Evolutionary conservation across 768 basidiomycete genomes (phyloP).

Genomic region (Mycena belliarum): DNA sequence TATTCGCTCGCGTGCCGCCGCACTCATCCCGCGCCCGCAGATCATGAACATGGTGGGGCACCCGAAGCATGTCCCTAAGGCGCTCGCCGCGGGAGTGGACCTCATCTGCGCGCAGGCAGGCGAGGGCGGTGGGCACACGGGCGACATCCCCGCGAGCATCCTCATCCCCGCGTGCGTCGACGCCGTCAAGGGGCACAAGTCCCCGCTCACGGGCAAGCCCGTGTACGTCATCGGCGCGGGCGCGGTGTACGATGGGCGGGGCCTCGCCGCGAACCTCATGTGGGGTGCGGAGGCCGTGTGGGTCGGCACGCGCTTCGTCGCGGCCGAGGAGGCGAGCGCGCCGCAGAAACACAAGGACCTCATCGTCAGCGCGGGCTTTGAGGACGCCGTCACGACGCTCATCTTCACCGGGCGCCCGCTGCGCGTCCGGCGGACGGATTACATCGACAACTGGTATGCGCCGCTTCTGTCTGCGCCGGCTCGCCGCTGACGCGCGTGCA

Average conservation of each 20-base stretch:
- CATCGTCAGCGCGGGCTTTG: constrained; percentile 67
- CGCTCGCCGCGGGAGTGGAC: constrained; percentile 83
- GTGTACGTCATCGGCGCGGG: constrained; percentile 91
- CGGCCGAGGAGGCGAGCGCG: constrained; percentile 76
- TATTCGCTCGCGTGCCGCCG: too few relatives aligned
- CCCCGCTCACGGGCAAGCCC: constrained; percentile 80
- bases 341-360: constrained; percentile 85
- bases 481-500: neutral
- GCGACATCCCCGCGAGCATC: constrained; percentile 80
- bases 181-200: constrained; percentile 72
- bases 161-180: constrained; percentile 93
- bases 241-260: constrained; percentile 86
- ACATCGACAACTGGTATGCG: constrained; percentile 72
- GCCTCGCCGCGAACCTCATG: constrained; percentile 85
- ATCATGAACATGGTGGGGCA: constrained; percentile 78
- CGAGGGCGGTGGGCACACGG: constrained; percentile 90
- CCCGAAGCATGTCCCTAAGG: constrained; percentile 86
- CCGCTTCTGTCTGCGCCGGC: neutral
- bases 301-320: constrained; percentile 90
- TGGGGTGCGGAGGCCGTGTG: constrained; percentile 90
- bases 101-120: constrained; percentile 94
- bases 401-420: constrained; percentile 91
- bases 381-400: constrained; percentile 81
- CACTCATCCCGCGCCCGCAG: too few relatives aligned
- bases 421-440: constrained; percentile 81